Evolutionary conservation across 2,329 filamentous ascomycete genomes (phyloP), one percentile per base, ranked within the genome.

Genomic region (Diaporthe ilicicola): DNA sequence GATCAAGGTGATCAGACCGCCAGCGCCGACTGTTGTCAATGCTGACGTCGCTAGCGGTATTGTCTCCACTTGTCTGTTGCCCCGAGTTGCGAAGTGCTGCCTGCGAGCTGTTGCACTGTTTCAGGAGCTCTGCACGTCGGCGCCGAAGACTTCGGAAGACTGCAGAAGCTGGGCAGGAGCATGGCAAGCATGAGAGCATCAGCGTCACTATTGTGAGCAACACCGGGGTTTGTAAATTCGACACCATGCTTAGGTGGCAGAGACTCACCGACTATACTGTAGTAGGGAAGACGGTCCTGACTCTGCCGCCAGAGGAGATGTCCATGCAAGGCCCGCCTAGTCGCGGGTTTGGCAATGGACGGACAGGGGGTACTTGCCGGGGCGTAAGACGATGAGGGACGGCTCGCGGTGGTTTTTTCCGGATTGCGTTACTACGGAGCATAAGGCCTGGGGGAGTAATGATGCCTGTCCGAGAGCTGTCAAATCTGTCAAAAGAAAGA

Each of bases 401-500:
- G 51, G 51, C n/a, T 24, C 37, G 44, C 46, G 44, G 46, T 22
- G 44, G 39, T 29, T 32, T 42, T 51, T 51, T 46, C 65, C 69
- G 69, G 55, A 51, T 32, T 42, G 61, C 61, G 62, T 70, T 68
- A 48, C 67, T 44, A 34, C 46, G 53, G 53, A 48, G 46, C 22
- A 48, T 48, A 22, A 50, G 15, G 61, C 37, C 53, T 64, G 62
- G 46, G 29, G 24, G n/a, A n/a, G 9, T 34, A 39, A 39, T 50
- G 37, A 51, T 70, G 69, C 64, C 50, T 70, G 64, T 64, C 27
- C 22, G 44, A 13, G 22, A 50, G 42, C 66, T 68, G 66, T 72
- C 67, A 67, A 70, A 72, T 62, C 59, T 70, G 70, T 72, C 67
- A 70, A 70, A 69, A 56, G 54, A 59, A 67, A 70, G 46, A 51